phyloP scores from a whole-genome alignment of 1,284 basidiomycete genomes.

The Microbotryum scabiosae region DNA sequence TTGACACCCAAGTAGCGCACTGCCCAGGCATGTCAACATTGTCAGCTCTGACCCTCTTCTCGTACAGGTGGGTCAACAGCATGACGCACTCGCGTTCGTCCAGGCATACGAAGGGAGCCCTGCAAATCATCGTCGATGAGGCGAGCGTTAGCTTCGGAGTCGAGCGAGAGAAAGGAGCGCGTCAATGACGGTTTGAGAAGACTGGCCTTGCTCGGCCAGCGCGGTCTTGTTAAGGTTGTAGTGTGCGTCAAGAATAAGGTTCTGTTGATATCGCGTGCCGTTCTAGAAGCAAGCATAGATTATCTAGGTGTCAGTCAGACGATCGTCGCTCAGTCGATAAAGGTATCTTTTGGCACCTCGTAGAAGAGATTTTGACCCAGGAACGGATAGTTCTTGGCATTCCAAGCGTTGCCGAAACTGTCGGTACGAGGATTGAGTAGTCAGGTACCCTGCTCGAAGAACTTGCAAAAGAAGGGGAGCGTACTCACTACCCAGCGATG shows the following conservation, averaged over 20 bases:
- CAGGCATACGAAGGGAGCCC: too few relatives aligned
- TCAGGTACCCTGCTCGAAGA: neutral
- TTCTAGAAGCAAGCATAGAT: slow-evolving; percentile 26
- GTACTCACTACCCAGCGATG: slow-evolving; percentile 42
- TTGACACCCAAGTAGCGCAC: too few relatives aligned
- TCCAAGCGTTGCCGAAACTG: slow-evolving; percentile 1
- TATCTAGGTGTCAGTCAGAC: too few relatives aligned
- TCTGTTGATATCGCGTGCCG: slow-evolving; percentile 47
- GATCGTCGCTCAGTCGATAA: too few relatives aligned
- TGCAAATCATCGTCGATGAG: too few relatives aligned
- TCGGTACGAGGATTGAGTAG: neutral
- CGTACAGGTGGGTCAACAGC: too few relatives aligned
- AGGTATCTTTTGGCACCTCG: neutral
- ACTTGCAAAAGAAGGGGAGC: neutral
- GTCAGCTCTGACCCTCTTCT: too few relatives aligned
- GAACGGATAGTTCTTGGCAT: slow-evolving; percentile 39
- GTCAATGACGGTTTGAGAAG: slow-evolving; percentile 51
- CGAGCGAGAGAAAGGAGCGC: slow-evolving; percentile 45
- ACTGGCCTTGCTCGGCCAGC: slow-evolving; percentile 50
- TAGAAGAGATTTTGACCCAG: slow-evolving; percentile 51
- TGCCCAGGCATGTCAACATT: too few relatives aligned
- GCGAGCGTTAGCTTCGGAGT: too few relatives aligned
- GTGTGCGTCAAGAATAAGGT: slow-evolving; percentile 46
- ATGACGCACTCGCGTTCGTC: too few relatives aligned
- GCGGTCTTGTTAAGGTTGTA: slow-evolving; percentile 52